A percentile compares a stretch with the other conserved stretches of the same genome.
These are phyloP conservation scores for Moesziomyces sp. DNA, from an alignment of 1,284 basidiomycete genomes.

Conservation along the genomic window DNA sequence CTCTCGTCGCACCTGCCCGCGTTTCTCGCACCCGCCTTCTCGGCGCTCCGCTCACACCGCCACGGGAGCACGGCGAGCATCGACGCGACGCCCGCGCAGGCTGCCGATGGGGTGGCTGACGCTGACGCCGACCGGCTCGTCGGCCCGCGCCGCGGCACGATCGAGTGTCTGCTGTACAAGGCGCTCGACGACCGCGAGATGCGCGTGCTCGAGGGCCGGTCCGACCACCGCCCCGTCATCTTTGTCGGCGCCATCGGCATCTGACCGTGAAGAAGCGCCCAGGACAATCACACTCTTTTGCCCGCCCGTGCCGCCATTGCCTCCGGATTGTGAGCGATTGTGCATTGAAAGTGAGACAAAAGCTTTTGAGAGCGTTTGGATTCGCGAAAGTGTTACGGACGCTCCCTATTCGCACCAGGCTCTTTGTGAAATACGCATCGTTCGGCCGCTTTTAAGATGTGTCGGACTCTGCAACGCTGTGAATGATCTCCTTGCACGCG, in stretches of 20 bases:
- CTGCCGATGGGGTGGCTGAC: background rate
- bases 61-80: conserved; percentile 2
- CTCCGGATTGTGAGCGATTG: too few species aligned
- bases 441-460: too few species aligned
- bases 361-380: too few species aligned
- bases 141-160: conserved; percentile 47
- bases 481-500: too few species aligned
- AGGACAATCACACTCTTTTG: background rate
- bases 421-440: too few species aligned
- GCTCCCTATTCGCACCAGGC: too few species aligned
- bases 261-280: too few species aligned
- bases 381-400: too few species aligned
- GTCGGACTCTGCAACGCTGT: too few species aligned
- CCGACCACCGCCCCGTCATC: conserved; percentile 76
- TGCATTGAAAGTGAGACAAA: too few species aligned
- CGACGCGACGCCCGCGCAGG: background rate
- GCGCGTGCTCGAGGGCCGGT: conserved; percentile 75
- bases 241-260: conserved; percentile 57
- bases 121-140: conserved; percentile 14
- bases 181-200: conserved; percentile 81
- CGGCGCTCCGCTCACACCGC: conserved; percentile 24
- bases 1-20: conserved; percentile 48
- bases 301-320: background rate
- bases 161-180: conserved; percentile 75
- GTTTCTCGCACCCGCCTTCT: conserved; percentile 31